A percentile compares a stretch with the other conserved stretches of the same genome.
These are phyloP conservation scores for Ramaria sp. DNA, from an alignment of 768 basidiomycete genomes.

Conservation along the genomic window DNA sequence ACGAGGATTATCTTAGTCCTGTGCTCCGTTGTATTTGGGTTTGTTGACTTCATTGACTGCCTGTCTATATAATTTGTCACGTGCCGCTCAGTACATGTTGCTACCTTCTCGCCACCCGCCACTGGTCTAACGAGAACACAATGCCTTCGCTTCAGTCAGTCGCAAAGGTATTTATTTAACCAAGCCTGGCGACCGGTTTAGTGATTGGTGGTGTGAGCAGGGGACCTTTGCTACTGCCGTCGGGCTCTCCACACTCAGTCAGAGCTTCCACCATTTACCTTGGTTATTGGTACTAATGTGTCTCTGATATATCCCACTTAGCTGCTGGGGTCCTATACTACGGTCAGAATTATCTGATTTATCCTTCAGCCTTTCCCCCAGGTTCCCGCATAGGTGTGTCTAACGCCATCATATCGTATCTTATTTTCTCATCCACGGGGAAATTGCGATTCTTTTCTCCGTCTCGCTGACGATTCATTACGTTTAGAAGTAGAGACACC, in stretches of 20 bases:
- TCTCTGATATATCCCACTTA: constrained; percentile 17
- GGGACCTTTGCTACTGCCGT: constrained; percentile 27
- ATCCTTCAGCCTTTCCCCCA: constrained; percentile 72
- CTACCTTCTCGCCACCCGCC: too few relatives aligned
- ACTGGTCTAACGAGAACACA: too few relatives aligned
- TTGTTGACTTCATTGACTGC: too few relatives aligned
- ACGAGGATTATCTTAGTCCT: too few relatives aligned
- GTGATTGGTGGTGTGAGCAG: constrained; percentile 12
- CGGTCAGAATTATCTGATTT: constrained; percentile 84
- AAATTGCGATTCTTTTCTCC: neutral
- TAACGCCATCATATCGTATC: neutral
- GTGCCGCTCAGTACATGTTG: too few relatives aligned
- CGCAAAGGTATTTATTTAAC: constrained; percentile 26
- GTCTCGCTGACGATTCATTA: neutral
- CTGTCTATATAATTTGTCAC: too few relatives aligned
- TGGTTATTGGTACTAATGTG: constrained; percentile 4
- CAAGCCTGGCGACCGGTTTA: neutral
- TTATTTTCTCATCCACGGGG: neutral
- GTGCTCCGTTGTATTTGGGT: too few relatives aligned
- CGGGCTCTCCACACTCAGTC: constrained; percentile 26
- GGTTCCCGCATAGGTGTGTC: constrained; percentile 65
- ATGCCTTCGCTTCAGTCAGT: constrained; percentile 33
- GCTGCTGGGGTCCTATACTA: constrained; percentile 71
- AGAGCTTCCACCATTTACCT: constrained; percentile 7
- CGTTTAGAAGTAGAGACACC: constrained; percentile 60